Base-by-base conservation (phyloP, 108 stramenopile species). In the Pseudonitzschia multiseries region DNA sequence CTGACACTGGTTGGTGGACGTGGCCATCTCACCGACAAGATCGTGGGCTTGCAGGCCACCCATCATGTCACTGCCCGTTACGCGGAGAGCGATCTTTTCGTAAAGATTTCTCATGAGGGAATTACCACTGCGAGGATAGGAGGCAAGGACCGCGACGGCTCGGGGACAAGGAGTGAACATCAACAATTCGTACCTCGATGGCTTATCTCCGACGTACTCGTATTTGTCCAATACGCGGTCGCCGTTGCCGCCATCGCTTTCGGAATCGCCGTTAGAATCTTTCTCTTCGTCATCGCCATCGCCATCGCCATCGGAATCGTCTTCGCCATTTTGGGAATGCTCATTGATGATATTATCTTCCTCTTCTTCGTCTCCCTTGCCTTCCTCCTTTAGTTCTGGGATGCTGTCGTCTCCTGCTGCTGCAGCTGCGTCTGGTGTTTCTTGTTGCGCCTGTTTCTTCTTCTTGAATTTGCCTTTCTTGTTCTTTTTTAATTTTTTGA, bases 21-120 rank as follows among this genome's bases (percentile, higher is more conserved):
- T 84, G 5, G 95, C 88, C 36, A 91, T 93, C 63, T 90, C 89
- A 57, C 89, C 93, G 26, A 85, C 86, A 28, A 90, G 74, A 79
- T 90, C 86, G 59, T 89, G 86, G 53, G 81, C 80, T 32, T 83
- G 76, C 62, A 97, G 72, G 36, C 93, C 90, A 32, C 95, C 86
- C 33, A 88, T 83, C 70, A 93, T 94, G 73, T 97, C 97, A 77
- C 92, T 93, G 48, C 97, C 97, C 18, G 97, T 96, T 15, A 94
- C 87, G 41, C 90, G 83, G 28, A 89, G 78, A 12, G 86, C 84
- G 1, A 80, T 78, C 54, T 80, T 83, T 79, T 95, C 94, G 43
- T 90, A 84, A 48, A 93, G 67, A n/a, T 76, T 87, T 44, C 94
- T 83, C 74, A 90, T 68, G 50, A 91, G 81, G 63, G 88, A 88